Percentiles rank a stretch among this genome's conserved stretches.
Conservation (phyloP, 176 grass and related monocot genomes). For the Alloteropsis semialata region DNA sequence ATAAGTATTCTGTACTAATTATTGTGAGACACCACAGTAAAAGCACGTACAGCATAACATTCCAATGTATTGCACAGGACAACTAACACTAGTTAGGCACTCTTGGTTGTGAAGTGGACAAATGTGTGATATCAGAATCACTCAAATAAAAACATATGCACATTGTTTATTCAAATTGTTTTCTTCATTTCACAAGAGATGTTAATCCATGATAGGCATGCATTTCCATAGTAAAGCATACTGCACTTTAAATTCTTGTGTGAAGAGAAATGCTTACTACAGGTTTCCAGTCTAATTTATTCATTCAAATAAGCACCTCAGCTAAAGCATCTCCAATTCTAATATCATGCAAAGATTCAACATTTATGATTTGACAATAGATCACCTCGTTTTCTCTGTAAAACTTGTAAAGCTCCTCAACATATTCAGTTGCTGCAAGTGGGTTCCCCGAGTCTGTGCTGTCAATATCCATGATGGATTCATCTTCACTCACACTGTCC, state of each 20-base stretch:
- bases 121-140: not conserved
- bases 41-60: not conserved
- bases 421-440: slow-evolving; percentile 65
- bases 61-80: not conserved
- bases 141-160: not conserved
- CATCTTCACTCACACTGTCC: slow-evolving; percentile 44
- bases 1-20: not conserved
- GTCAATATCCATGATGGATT: slow-evolving; percentile 63
- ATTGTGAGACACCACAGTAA: not conserved
- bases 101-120: not conserved
- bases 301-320: not conserved
- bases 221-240: not conserved
- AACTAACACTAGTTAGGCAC: not conserved
- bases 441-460: slow-evolving; percentile 52
- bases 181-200: not conserved
- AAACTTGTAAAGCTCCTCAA: slow-evolving; percentile 66
- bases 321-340: not conserved
- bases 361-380: slow-evolving; percentile 6
- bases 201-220: not conserved
- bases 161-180: not conserved
- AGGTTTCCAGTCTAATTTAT: not conserved
- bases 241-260: not conserved
- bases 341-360: not conserved
- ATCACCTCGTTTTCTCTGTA: slow-evolving; percentile 78
- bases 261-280: slow-evolving; percentile 8